Percentiles rank a stretch among this genome's conserved stretches.
Evolutionary conservation across 2,329 filamentous ascomycete genomes (phyloP).

Genomic region (Xylariales sp.): DNA sequence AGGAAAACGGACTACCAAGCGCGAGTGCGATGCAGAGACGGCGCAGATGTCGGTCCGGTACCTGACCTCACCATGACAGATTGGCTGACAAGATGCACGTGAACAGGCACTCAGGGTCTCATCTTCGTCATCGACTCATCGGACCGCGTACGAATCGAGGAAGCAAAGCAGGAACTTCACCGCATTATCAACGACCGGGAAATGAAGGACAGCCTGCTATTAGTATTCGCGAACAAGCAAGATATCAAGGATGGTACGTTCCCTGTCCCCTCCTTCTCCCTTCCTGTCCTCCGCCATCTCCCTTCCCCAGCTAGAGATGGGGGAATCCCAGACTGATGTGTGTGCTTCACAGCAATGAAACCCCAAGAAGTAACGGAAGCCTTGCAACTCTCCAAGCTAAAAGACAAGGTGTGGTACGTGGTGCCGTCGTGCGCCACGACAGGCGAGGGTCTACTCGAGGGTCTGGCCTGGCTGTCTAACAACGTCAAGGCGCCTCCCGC

Average conservation of each 20-base stretch:
- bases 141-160: slow-evolving; percentile 85
- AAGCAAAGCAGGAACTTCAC: slow-evolving; percentile 89
- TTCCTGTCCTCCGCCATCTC: no score
- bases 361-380: slow-evolving; percentile 75
- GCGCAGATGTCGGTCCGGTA: no score
- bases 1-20: no score
- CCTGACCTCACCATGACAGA: neutral
- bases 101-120: slow-evolving; percentile 88
- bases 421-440: slow-evolving; percentile 78
- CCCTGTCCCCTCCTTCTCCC: slow-evolving; percentile 2
- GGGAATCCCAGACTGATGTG: no score
- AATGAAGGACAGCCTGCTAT: slow-evolving; percentile 89
- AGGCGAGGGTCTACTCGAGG: slow-evolving; percentile 76
- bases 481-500: slow-evolving; percentile 67
- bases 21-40: no score
- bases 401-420: slow-evolving; percentile 82
- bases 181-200: slow-evolving; percentile 97
- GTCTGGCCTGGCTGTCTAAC: slow-evolving; percentile 77
- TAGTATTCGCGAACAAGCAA: slow-evolving; percentile 99
- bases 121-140: slow-evolving; percentile 99
- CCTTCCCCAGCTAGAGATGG: no score
- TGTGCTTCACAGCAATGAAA: slow-evolving; percentile 67
- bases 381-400: slow-evolving; percentile 70
- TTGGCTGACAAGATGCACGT: slow-evolving; percentile 4
- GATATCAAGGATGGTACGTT: slow-evolving; percentile 74